These are phyloP conservation scores for Wickerhamomyces sydowiorum DNA, from an alignment of 805 yeast species.

Conservation along the genomic window DNA sequence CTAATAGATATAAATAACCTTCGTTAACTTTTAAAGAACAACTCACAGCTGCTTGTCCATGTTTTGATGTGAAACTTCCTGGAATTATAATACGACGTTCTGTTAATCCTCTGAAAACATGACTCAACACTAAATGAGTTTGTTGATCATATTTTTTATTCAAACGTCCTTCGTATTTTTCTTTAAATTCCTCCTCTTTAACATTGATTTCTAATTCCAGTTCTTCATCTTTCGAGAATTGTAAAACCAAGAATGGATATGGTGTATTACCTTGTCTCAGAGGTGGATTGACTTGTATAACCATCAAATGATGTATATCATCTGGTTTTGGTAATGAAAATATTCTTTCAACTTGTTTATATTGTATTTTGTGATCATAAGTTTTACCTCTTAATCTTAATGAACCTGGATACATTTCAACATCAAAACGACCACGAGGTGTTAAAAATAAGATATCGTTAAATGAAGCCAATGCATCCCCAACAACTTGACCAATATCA, in stretches of 20 bases:
- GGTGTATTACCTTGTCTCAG: constrained; percentile 97
- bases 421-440: constrained; percentile 98
- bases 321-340: constrained; percentile 93
- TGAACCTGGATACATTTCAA: constrained; percentile 84
- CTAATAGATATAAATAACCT: constrained; percentile 90
- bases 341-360: constrained; percentile 81
- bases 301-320: constrained; percentile 81
- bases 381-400: constrained; percentile 95
- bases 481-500: constrained; percentile 88
- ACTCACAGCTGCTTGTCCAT: constrained; percentile 77
- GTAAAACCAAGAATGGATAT: constrained; percentile 87
- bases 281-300: constrained; percentile 94
- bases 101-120: constrained; percentile 84
- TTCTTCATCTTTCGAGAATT: constrained; percentile 86
- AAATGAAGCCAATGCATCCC: constrained; percentile 92
- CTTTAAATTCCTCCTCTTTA: constrained; percentile 73
- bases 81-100: constrained; percentile 83
- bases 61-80: constrained; percentile 71
- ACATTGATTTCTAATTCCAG: constrained; percentile 84
- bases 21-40: constrained; percentile 94
- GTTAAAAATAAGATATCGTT: constrained; percentile 88
- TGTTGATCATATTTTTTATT: constrained; percentile 73
- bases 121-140: constrained; percentile 82
- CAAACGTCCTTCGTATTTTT: constrained; percentile 68
- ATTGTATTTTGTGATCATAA: constrained; percentile 92